Percentiles rank a stretch among this genome's conserved stretches.
Evolutionary conservation across 768 basidiomycete species (phyloP).

Genomic region (Leccinum sublutescens): DNA sequence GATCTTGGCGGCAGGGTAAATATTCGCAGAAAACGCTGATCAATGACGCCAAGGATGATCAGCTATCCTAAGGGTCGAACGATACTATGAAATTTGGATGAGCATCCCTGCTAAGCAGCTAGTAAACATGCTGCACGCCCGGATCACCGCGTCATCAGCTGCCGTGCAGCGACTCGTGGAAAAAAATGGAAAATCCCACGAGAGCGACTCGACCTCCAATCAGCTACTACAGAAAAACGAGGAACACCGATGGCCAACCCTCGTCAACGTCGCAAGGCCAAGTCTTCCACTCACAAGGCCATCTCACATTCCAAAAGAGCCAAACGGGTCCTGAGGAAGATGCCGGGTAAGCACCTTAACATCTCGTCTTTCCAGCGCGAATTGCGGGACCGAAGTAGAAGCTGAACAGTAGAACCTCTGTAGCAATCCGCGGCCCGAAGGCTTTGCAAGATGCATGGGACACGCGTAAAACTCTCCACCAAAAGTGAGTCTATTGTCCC

Average conservation of each 20-base stretch:
- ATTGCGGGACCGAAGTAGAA: neutral
- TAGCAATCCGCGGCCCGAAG: slow-evolving; percentile 81
- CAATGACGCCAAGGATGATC: neutral
- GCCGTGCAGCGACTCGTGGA: neutral
- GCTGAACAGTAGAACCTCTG: slow-evolving; percentile 11
- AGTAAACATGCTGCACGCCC: neutral
- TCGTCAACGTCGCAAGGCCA: slow-evolving; percentile 83
- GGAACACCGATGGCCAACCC: slow-evolving; percentile 80
- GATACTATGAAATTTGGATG: too few relatives aligned
- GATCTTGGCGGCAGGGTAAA: slow-evolving; percentile 3
- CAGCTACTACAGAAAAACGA: neutral
- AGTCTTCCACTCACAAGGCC: slow-evolving; percentile 71
- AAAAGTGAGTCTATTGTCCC: slow-evolving; percentile 67
- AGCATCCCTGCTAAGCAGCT: too few relatives aligned
- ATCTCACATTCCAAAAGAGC: slow-evolving; percentile 74
- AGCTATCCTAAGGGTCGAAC: neutral
- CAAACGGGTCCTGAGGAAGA: slow-evolving; percentile 76
- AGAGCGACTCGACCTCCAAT: neutral
- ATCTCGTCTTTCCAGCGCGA: neutral
- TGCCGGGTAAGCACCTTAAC: slow-evolving; percentile 52
- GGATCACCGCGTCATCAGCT: too few relatives aligned
- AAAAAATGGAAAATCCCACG: neutral
- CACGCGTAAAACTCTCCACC: slow-evolving; percentile 78
- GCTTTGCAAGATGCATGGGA: slow-evolving; percentile 86
- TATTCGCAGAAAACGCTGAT: neutral